phyloP scores from a whole-genome alignment of 495 filamentous ascomycete genomes.

The Daldinia concentrica region DNA sequence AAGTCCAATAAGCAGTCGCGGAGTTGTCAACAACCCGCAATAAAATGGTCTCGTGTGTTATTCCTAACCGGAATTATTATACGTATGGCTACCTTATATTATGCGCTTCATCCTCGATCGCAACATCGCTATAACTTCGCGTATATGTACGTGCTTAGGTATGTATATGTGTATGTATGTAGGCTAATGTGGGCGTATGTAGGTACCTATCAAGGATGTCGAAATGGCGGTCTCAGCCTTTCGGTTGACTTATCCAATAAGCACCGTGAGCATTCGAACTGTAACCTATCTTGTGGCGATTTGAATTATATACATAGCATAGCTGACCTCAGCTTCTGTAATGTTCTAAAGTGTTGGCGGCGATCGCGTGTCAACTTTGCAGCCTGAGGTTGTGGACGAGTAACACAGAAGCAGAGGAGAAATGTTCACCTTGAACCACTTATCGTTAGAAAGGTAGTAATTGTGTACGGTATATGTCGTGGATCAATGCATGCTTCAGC shows the following conservation, averaged over 20 bases:
- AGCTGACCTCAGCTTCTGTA: conserved; percentile 38
- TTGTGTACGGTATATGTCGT: conserved; percentile 9
- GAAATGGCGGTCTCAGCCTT: conserved; percentile 32
- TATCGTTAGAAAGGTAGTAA: conserved; percentile 22
- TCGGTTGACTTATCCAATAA: conserved; percentile 20
- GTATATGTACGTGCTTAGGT: neutral
- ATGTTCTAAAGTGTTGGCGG: neutral
- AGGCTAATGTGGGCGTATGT: neutral
- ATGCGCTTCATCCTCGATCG: conserved; percentile 18
- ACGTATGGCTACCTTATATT: conserved; percentile 7
- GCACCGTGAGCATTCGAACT: neutral
- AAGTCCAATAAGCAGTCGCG: conserved; percentile 7
- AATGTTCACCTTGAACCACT: conserved; percentile 34
- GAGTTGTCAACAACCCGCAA: conserved; percentile 9
- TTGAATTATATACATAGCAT: conserved; percentile 9
- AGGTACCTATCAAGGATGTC: conserved; percentile 2
- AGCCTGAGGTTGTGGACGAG: conserved; percentile 6
- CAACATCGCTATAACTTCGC: conserved; percentile 5
- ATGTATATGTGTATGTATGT: too few species aligned
- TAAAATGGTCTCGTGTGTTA: conserved; percentile 26
- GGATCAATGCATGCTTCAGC: conserved; percentile 24
- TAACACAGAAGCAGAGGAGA: neutral
- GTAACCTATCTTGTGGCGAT: conserved; percentile 25
- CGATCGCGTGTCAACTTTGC: conserved; percentile 4
- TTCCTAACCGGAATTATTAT: conserved; percentile 14